phyloP scores from a whole-genome alignment of 345 rosid species.

The Acer negundo region DNA sequence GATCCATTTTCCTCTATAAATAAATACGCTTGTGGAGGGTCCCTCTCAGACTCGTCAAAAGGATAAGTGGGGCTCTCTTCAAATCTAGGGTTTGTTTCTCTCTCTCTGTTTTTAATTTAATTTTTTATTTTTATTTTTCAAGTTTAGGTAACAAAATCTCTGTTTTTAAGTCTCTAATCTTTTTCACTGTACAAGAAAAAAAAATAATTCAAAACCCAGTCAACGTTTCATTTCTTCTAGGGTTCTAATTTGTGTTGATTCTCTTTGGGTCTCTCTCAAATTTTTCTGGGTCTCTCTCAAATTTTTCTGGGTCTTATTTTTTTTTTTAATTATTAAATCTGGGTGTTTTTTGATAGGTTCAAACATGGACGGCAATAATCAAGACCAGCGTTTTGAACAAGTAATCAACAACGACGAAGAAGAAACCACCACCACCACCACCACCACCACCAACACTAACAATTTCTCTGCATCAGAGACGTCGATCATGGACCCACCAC shows the following conservation, averaged over 20 bases:
- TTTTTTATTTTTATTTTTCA: neutral
- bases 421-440: slow-evolving; percentile 24
- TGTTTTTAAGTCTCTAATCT: neutral
- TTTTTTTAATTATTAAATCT: neutral
- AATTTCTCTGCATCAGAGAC: slow-evolving; percentile 26
- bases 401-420: slow-evolving; percentile 11
- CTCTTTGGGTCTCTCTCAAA: neutral
- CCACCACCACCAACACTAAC: neutral
- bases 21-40: slow-evolving; percentile 25
- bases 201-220: slow-evolving; percentile 14
- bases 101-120: neutral
- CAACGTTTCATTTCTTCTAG: slow-evolving; percentile 20
- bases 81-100: slow-evolving; percentile 35
- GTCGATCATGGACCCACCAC: slow-evolving; percentile 35
- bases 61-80: slow-evolving; percentile 35
- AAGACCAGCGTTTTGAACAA: slow-evolving; percentile 19
- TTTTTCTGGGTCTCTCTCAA: neutral
- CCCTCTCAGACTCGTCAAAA: slow-evolving; percentile 31
- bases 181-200: neutral
- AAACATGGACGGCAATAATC: slow-evolving; percentile 32
- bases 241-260: neutral
- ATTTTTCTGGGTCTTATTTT: neutral
- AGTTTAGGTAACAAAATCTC: neutral
- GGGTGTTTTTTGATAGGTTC: slow-evolving; percentile 10
- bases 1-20: slow-evolving; percentile 21